Conservation (phyloP, 169 alveolate genomes). For the Sarcocystis neurona region DNA sequence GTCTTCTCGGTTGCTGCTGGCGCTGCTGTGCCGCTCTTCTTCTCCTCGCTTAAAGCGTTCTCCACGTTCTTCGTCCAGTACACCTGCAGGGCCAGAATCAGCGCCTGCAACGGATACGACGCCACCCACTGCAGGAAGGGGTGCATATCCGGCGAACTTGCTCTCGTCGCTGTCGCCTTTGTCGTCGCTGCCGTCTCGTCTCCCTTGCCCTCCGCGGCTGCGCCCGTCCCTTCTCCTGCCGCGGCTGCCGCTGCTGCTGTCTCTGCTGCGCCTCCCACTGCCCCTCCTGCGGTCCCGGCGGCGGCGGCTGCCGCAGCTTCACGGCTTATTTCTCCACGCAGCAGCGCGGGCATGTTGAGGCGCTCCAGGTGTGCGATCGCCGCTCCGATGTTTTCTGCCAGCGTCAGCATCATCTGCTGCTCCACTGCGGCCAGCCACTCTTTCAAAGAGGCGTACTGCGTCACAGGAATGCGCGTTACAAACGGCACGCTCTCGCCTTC, state of each 20-base stretch:
- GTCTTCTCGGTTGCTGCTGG: no score
- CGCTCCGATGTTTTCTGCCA: slow-evolving; percentile 81
- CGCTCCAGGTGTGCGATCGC: slow-evolving; percentile 74
- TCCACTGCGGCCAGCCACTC: slow-evolving; percentile 90
- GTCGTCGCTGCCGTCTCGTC: background rate
- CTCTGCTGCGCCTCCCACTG: background rate
- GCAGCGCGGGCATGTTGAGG: slow-evolving; percentile 25
- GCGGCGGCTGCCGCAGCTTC: slow-evolving; percentile 28
- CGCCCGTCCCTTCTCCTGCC: slow-evolving; percentile 18
- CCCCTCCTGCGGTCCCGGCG: slow-evolving; percentile 28
- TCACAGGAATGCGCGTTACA: slow-evolving; percentile 76
- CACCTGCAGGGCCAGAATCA: slow-evolving; percentile 82
- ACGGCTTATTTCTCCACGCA: no score
- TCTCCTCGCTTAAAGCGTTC: slow-evolving; percentile 68
- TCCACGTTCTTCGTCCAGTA: slow-evolving; percentile 88
- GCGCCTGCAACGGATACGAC: slow-evolving; percentile 85
- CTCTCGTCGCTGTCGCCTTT: no score
- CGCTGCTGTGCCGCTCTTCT: slow-evolving; percentile 59
- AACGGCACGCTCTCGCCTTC: slow-evolving; percentile 80
- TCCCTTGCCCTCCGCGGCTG: background rate
- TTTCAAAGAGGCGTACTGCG: slow-evolving; percentile 85
- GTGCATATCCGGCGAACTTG: no score
- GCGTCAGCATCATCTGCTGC: slow-evolving; percentile 76
- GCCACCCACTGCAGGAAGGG: slow-evolving; percentile 73
- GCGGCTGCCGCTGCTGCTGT: slow-evolving; percentile 32